Evolutionary conservation across 768 basidiomycete species (phyloP).

Genomic region (Pulveroboletus sp.): DNA sequence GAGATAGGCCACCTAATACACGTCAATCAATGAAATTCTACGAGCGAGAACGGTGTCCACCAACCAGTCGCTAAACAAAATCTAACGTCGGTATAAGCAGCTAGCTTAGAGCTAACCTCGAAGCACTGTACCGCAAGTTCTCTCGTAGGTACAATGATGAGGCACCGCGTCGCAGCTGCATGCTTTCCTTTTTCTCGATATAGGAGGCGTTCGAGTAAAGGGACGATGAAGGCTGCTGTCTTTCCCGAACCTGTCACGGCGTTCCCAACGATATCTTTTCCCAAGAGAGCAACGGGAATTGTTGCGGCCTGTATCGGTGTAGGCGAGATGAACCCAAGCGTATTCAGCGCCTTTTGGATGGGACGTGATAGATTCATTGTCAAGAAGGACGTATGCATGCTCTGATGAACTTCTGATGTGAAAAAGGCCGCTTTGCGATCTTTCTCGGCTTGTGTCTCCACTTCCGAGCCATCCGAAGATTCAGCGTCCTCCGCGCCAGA

Average conservation of each 20-base stretch:
- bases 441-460: slow-evolving; percentile 54
- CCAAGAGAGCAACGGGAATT: slow-evolving; percentile 89
- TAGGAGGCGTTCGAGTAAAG: slow-evolving; percentile 87
- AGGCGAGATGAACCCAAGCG: slow-evolving; percentile 75
- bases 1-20: slow-evolving; percentile 77
- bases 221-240: slow-evolving; percentile 95
- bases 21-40: slow-evolving; percentile 3
- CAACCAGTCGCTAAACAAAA: slow-evolving; percentile 91
- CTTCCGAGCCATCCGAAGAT: slow-evolving; percentile 62
- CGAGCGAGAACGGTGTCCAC: slow-evolving; percentile 12
- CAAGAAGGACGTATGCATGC: slow-evolving; percentile 76
- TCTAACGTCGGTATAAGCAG: slow-evolving; percentile 83
- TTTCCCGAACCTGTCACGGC: slow-evolving; percentile 98
- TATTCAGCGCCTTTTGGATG: slow-evolving; percentile 84
- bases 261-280: slow-evolving; percentile 93
- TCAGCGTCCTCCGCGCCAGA: slow-evolving; percentile 36
- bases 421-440: slow-evolving; percentile 88
- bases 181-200: slow-evolving; percentile 90
- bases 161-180: slow-evolving; percentile 83
- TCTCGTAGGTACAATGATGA: slow-evolving; percentile 91
- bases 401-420: slow-evolving; percentile 52
- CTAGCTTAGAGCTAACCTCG: slow-evolving; percentile 84
- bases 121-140: slow-evolving; percentile 96
- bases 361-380: slow-evolving; percentile 96
- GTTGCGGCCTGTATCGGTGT: slow-evolving; percentile 96